Evolutionary conservation across 2,329 filamentous ascomycete species (phyloP).

Genomic region (Botryotinia calthae): DNA sequence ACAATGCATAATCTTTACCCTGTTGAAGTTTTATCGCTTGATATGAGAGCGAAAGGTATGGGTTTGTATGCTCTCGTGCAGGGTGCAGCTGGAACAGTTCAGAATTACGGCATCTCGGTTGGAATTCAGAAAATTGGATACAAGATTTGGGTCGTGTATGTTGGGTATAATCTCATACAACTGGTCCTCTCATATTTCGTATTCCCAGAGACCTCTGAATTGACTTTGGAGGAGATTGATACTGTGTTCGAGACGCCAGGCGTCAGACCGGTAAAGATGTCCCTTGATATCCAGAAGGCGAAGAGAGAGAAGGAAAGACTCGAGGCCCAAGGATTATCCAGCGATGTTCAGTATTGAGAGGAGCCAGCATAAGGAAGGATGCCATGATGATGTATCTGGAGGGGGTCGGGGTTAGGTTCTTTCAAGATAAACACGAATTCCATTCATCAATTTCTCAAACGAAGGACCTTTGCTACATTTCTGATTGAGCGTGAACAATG

Average conservation of each 20-base stretch:
- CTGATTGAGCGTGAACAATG: not conserved
- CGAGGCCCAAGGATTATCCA: not conserved
- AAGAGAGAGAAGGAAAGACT: constrained; percentile 38
- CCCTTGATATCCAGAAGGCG: constrained; percentile 42
- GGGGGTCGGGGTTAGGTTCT: not conserved
- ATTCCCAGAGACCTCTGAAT: constrained; percentile 70
- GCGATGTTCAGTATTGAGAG: not conserved
- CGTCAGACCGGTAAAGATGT: constrained; percentile 46
- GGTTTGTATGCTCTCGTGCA: constrained; percentile 35
- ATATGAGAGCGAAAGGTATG: constrained; percentile 42
- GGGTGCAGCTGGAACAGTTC: constrained; percentile 35
- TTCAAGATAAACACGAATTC: not conserved
- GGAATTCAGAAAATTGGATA: constrained; percentile 48
- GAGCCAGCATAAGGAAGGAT: too few species aligned
- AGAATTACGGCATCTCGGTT: constrained; percentile 46
- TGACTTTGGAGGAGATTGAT: constrained; percentile 71
- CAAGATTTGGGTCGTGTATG: constrained; percentile 52
- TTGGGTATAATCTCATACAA: constrained; percentile 49
- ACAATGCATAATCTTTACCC: constrained; percentile 40
- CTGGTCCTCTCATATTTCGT: constrained; percentile 51
- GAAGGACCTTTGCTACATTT: not conserved
- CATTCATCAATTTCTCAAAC: not conserved
- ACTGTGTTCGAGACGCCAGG: constrained; percentile 54
- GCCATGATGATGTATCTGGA: not conserved
- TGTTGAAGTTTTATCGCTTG: constrained; percentile 40